A percentile compares a stretch with the other conserved stretches of the same genome.
These are phyloP conservation scores for Raffaelea albimanens DNA, from an alignment of 2,329 filamentous ascomycete species.

Conservation along the genomic window DNA sequence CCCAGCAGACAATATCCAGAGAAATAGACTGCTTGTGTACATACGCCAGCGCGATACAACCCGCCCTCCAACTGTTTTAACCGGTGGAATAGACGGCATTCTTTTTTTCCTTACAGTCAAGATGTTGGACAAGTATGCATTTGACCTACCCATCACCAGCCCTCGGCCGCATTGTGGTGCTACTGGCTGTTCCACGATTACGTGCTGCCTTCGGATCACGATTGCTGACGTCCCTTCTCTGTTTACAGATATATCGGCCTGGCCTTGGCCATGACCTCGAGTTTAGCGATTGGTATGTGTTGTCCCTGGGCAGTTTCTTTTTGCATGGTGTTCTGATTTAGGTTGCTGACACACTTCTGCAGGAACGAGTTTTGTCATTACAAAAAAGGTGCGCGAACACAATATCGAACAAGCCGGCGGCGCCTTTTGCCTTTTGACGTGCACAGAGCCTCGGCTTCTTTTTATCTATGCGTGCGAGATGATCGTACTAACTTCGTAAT, in stretches of 20 bases:
- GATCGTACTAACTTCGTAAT: constrained; percentile 1
- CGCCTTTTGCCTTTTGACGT: no score
- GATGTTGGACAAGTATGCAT: constrained; percentile 36
- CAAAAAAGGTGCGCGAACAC: constrained; percentile 68
- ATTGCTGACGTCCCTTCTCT: constrained; percentile 1
- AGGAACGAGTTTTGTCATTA: constrained; percentile 98
- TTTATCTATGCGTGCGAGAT: no score
- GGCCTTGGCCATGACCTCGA: constrained; percentile 64
- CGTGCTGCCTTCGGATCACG: neutral
- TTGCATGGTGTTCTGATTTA: neutral
- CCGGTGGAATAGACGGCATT: no score
- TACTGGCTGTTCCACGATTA: no score
- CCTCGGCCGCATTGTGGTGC: no score
- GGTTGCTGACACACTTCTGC: constrained; percentile 7
- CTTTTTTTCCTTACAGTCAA: constrained; percentile 4
- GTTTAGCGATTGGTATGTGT: constrained; percentile 62
- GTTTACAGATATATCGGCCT: constrained; percentile 61
- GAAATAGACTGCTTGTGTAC: no score
- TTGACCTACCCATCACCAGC: no score
- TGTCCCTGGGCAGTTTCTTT: constrained; percentile 2
- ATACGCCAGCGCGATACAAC: no score
- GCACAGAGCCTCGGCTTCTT: no score
- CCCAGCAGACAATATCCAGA: no score
- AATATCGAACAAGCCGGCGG: constrained; percentile 8
- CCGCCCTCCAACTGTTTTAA: no score